Conservation (phyloP, 2,329 filamentous ascomycete genomes). For the Pseudogymnoascus sp. region DNA sequence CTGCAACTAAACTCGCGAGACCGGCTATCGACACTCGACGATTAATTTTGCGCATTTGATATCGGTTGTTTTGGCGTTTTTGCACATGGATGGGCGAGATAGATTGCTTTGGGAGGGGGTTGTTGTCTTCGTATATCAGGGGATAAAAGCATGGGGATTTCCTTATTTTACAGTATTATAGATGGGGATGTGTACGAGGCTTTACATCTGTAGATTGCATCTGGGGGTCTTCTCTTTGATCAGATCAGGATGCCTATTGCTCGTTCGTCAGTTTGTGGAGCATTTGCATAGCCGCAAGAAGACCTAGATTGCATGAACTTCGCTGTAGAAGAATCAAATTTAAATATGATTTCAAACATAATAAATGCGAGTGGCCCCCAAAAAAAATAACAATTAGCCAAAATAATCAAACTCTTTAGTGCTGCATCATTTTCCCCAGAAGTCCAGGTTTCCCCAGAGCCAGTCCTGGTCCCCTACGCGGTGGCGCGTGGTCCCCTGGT, state of each 20-base stretch:
- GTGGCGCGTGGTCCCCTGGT: not conserved
- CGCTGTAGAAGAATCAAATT: not conserved
- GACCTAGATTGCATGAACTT: not conserved
- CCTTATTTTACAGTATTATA: not conserved
- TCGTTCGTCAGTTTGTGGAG: not conserved
- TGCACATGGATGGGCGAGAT: conserved; percentile 2
- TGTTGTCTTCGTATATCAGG: not conserved
- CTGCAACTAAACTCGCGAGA: not conserved
- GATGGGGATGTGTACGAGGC: not conserved
- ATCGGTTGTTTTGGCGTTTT: conserved; percentile 8
- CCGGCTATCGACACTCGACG: not conserved
- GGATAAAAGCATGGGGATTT: not conserved
- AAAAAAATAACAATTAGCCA: not conserved
- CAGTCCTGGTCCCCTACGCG: not conserved
- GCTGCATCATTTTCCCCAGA: not conserved
- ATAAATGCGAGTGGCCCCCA: not conserved
- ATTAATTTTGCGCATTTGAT: conserved; percentile 8
- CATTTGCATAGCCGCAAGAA: not conserved
- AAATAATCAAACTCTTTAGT: not conserved
- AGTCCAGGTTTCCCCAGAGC: not conserved
- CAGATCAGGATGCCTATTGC: not conserved
- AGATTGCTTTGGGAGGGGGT: conserved; percentile 5
- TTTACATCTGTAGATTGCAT: not conserved
- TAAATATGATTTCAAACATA: not conserved
- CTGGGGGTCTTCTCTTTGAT: not conserved